phyloP scores from a whole-genome alignment of 1,139 yeast species.

The Yamadazyma triangularis region DNA sequence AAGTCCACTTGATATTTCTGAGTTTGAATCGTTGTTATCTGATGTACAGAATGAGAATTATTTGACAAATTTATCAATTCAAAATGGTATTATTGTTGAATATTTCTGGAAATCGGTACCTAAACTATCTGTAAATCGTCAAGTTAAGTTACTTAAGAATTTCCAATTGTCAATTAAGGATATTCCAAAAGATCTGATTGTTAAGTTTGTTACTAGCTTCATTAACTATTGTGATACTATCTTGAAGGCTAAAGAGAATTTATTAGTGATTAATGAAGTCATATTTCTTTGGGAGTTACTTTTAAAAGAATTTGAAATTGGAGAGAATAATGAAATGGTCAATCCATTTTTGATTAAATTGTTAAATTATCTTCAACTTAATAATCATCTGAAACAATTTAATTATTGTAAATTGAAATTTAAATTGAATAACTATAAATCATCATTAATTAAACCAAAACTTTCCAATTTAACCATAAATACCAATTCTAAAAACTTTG shows the following conservation, averaged over 20 bases:
- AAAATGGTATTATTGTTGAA: no score
- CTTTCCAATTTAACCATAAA: slow-evolving; percentile 10
- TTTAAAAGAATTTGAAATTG: slow-evolving; percentile 4
- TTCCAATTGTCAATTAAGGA: slow-evolving; percentile 3
- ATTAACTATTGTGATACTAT: slow-evolving; percentile 6
- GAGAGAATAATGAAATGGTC: slow-evolving; percentile 8
- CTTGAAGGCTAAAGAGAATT: slow-evolving; percentile 5
- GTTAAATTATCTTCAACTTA: slow-evolving; percentile 6
- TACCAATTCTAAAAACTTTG: slow-evolving; percentile 10
- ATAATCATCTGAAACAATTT: slow-evolving; percentile 11
- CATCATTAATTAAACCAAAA: slow-evolving; percentile 6
- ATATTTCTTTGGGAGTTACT: slow-evolving; percentile 12
- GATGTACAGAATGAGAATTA: slow-evolving; percentile 10
- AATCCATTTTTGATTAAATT: slow-evolving; percentile 9
- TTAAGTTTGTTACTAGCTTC: slow-evolving; percentile 7
- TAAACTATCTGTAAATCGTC: slow-evolving; percentile 11
- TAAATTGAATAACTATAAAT: slow-evolving; percentile 2
- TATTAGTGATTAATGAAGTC: slow-evolving; percentile 11
- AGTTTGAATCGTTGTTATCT: slow-evolving; percentile 15
- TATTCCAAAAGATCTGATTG: slow-evolving; percentile 4
- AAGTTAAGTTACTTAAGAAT: slow-evolving; percentile 9
- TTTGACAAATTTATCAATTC: slow-evolving; percentile 5
- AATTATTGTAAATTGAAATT: slow-evolving; percentile 13
- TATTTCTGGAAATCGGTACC: slow-evolving; percentile 10
- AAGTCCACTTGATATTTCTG: slow-evolving; percentile 10